Conservation (phyloP, 1,139 yeast species). For the Nadsonia starkeyi-henricii region DNA sequence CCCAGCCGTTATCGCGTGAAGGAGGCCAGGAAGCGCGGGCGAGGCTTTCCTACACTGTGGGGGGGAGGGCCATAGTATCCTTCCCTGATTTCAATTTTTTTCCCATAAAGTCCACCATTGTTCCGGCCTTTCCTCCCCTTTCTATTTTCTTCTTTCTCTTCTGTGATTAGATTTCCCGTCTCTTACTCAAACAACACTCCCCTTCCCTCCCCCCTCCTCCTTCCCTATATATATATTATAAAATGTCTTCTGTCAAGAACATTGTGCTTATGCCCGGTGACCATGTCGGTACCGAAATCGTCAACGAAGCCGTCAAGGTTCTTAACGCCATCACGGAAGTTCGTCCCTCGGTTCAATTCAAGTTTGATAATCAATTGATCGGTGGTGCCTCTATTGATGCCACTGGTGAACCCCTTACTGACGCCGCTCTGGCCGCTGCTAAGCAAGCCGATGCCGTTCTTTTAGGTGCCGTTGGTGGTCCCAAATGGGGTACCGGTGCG, state of each 20-base stretch:
- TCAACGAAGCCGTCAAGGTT: constrained; percentile 83
- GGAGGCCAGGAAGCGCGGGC: too few species aligned
- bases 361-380: constrained; percentile 69
- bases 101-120: too few species aligned
- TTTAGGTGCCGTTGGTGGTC: constrained; percentile 93
- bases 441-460: constrained; percentile 84
- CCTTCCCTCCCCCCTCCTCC: too few species aligned
- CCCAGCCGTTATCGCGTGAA: too few species aligned
- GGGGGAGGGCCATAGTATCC: too few species aligned
- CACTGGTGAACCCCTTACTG: constrained; percentile 87
- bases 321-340: constrained; percentile 58
- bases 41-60: too few species aligned
- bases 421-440: constrained; percentile 71
- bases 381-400: constrained; percentile 99
- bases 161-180: too few species aligned
- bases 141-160: too few species aligned
- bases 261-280: constrained; percentile 90
- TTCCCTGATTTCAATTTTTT: too few species aligned
- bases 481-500: constrained; percentile 67
- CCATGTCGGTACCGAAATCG: constrained; percentile 88
- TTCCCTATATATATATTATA: too few species aligned
- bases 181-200: too few species aligned
- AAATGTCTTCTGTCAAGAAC: constrained; percentile 31
- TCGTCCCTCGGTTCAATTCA: constrained; percentile 47
- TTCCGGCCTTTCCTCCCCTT: too few species aligned